Conservation (phyloP, 192 early-diverging fungal genomes). For the Chytriomyces confervae region DNA sequence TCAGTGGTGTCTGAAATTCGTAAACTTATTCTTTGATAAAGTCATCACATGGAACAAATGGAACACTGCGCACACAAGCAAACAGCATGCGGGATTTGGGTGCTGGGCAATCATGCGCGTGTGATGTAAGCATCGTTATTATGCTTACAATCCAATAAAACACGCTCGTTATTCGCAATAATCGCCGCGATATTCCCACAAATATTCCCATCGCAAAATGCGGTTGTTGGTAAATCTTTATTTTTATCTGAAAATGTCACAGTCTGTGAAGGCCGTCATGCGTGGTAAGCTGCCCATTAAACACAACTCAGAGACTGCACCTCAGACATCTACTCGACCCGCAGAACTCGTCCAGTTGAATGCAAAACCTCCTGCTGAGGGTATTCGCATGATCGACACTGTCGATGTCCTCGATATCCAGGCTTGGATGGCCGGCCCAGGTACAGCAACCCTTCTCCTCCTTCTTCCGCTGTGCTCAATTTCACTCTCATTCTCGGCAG, state of each 20-base stretch:
- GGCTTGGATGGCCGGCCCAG: slow-evolving; percentile 82
- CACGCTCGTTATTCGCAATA: background rate
- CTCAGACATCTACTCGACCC: background rate
- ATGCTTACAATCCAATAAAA: background rate
- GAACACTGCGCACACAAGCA: background rate
- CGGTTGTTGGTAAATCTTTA: background rate
- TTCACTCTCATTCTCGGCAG: slow-evolving; percentile 11
- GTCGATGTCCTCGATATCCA: slow-evolving; percentile 75
- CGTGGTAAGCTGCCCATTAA: slow-evolving; percentile 3
- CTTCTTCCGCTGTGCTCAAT: background rate
- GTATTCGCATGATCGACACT: slow-evolving; percentile 75
- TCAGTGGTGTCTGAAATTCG: background rate
- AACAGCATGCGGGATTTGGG: no score
- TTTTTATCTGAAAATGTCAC: background rate
- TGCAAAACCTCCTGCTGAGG: slow-evolving; percentile 71
- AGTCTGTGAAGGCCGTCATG: slow-evolving; percentile 14
- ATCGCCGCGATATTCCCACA: background rate
- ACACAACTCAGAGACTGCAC: background rate
- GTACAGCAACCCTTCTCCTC: slow-evolving; percentile 43
- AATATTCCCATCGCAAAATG: background rate
- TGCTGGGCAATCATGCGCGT: no score
- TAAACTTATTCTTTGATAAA: background rate
- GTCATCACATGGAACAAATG: background rate
- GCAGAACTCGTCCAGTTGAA: slow-evolving; percentile 41
- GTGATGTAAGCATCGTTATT: no score